A percentile compares a stretch with the other conserved stretches of the same genome.
Evolutionary conservation across 768 basidiomycete genomes (phyloP).

Genomic region (Amanita rimosa): DNA sequence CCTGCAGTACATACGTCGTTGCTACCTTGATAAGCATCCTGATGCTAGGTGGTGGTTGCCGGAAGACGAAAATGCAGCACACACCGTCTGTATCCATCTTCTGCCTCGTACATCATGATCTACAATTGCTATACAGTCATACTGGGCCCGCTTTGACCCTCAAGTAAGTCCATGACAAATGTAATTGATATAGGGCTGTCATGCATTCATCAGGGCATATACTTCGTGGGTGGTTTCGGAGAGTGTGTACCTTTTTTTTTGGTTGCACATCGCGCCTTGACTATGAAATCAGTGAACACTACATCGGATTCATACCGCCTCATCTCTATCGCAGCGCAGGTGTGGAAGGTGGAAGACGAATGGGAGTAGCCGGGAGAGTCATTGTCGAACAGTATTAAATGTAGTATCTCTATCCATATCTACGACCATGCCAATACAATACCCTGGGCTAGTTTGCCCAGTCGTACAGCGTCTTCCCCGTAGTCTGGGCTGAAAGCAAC

Average conservation of each 20-base stretch:
- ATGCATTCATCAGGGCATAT: constrained; percentile 25
- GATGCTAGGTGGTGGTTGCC: constrained; percentile 44
- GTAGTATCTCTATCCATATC: not conserved
- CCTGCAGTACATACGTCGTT: constrained; percentile 21
- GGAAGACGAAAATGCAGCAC: constrained; percentile 29
- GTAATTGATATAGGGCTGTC: not conserved
- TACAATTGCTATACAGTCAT: constrained; percentile 22
- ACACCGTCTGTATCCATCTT: constrained; percentile 21
- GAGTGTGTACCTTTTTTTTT: constrained; percentile 20
- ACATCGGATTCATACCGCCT: constrained; percentile 39
- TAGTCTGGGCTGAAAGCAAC: constrained; percentile 4
- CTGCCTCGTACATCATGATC: not conserved
- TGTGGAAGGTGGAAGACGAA: not conserved
- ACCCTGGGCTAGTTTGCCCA: constrained; percentile 1
- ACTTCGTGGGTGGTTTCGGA: constrained; percentile 46
- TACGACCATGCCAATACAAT: constrained; percentile 1
- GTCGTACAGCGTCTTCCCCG: constrained; percentile 8
- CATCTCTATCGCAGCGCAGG: constrained; percentile 26
- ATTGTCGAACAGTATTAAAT: constrained; percentile 6
- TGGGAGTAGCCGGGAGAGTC: constrained; percentile 6
- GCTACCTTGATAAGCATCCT: constrained; percentile 34
- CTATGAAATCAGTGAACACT: constrained; percentile 24
- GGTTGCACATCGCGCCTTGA: not conserved
- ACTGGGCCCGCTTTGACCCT: constrained; percentile 46
- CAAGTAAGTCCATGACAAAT: constrained; percentile 22